phyloP scores from a whole-genome alignment of 2,329 filamentous ascomycete genomes.

The Ploettnerulaceae sp. region DNA sequence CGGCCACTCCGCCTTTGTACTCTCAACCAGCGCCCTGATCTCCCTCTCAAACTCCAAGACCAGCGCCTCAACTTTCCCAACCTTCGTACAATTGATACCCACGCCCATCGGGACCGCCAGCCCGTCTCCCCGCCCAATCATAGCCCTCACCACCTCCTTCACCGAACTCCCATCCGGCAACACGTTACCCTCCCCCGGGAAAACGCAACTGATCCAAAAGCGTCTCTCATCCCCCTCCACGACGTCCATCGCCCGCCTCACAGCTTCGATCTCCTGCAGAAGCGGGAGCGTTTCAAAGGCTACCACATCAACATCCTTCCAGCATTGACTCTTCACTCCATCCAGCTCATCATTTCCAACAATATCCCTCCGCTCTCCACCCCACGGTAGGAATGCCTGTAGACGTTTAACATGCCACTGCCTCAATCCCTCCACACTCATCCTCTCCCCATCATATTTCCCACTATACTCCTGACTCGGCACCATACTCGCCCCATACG shows the following conservation, averaged over 20 bases:
- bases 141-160: conserved; percentile 39
- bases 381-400: conserved; percentile 39
- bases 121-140: conserved; percentile 29
- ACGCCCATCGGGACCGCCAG: conserved; percentile 51
- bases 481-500: conserved; percentile 63
- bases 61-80: conserved; percentile 54
- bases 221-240: conserved; percentile 15
- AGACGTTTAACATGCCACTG: conserved; percentile 55
- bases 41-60: conserved; percentile 51
- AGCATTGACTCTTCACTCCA: conserved; percentile 16
- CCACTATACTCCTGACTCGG: conserved; percentile 64
- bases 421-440: conserved; percentile 41
- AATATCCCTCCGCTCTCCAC: background rate
- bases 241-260: conserved; percentile 47
- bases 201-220: conserved; percentile 60
- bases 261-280: conserved; percentile 56
- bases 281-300: conserved; percentile 63
- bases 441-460: conserved; percentile 48
- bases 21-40: conserved; percentile 37
- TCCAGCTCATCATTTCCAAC: background rate
- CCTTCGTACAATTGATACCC: conserved; percentile 65
- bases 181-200: conserved; percentile 47
- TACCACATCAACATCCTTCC: conserved; percentile 44
- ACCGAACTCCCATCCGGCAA: conserved; percentile 53
- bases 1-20: conserved; percentile 40